Evolutionary conservation across 2,329 filamentous ascomycete genomes (phyloP).

Genomic region (Aspergillus cejpii): DNA sequence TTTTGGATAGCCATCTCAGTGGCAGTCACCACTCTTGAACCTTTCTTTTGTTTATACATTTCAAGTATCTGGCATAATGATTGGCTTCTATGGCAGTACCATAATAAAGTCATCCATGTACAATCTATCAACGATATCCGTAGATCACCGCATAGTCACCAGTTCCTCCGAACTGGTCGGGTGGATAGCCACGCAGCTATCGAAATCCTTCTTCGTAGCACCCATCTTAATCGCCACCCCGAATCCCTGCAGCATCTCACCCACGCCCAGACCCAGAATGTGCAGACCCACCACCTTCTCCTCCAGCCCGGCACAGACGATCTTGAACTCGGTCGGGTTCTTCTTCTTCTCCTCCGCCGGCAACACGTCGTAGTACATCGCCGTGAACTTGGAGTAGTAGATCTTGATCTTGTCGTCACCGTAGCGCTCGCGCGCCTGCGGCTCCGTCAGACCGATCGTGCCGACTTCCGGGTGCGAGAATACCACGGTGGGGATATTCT

Average conservation of each 20-base stretch:
- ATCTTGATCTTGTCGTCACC: constrained; percentile 47
- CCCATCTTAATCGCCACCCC: constrained; percentile 74
- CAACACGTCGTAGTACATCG: constrained; percentile 46
- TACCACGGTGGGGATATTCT: constrained; percentile 49
- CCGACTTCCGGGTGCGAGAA: constrained; percentile 49
- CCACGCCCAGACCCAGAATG: constrained; percentile 43
- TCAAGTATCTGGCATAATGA: no score
- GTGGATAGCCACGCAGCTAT: constrained; percentile 68
- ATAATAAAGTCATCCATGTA: neutral
- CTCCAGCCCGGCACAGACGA: constrained; percentile 44
- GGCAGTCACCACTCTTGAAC: no score
- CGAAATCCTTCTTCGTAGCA: constrained; percentile 69
- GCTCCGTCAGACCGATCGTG: constrained; percentile 46
- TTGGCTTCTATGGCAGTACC: no score
- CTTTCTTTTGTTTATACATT: no score
- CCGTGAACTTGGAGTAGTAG: constrained; percentile 46
- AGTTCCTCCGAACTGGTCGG: constrained; percentile 70
- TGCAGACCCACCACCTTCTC: constrained; percentile 49
- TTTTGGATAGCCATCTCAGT: no score
- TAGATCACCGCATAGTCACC: constrained; percentile 45
- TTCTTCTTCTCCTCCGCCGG: constrained; percentile 45
- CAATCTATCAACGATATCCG: neutral
- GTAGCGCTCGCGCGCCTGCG: constrained; percentile 42
- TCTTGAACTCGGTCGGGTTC: constrained; percentile 47
- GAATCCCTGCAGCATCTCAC: constrained; percentile 69